phyloP scores from a whole-genome alignment of 768 basidiomycete species.

The Austroboletus eburneus region DNA sequence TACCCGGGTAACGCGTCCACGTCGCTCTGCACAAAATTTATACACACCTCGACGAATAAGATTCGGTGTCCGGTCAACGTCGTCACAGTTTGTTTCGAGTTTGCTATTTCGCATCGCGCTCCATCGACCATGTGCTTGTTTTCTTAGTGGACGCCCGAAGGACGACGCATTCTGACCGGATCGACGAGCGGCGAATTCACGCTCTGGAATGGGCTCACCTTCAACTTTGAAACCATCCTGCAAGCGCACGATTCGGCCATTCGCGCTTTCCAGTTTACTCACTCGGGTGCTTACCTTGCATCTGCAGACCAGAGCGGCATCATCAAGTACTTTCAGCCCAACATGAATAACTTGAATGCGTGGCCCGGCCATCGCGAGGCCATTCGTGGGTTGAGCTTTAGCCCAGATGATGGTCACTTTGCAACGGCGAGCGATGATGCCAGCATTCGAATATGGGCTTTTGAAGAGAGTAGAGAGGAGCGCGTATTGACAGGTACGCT shows the following conservation, averaged over 20 bases:
- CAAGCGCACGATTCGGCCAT: conserved; percentile 97
- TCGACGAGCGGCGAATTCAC: conserved; percentile 98
- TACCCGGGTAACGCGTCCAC: conserved; percentile 90
- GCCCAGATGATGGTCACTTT: conserved; percentile 87
- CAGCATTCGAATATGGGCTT: conserved; percentile 92
- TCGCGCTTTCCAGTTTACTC: conserved; percentile 84
- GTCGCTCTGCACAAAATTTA: conserved; percentile 93
- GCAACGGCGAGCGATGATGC: conserved; percentile 96
- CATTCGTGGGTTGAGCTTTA: conserved; percentile 86
- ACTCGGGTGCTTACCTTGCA: conserved; percentile 89
- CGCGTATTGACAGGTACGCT: conserved; percentile 71
- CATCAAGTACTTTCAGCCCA: conserved; percentile 98
- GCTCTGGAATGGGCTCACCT: conserved; percentile 97
- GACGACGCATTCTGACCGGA: conserved; percentile 87
- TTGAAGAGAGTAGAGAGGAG: conserved; percentile 88
- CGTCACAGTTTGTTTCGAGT: conserved; percentile 67
- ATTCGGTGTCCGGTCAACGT: conserved; percentile 96
- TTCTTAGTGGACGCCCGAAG: conserved; percentile 93
- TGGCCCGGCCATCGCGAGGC: conserved; percentile 95
- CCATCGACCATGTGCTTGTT: not conserved
- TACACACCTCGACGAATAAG: conserved; percentile 98
- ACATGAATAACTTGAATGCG: conserved; percentile 97
- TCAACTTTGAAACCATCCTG: conserved; percentile 99
- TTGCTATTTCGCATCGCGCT: not conserved
- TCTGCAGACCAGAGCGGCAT: conserved; percentile 91